A percentile compares a stretch with the other conserved stretches of the same genome.
Conservation (phyloP, 2,329 filamentous ascomycete genomes). For the Aureobasidium sp. region DNA sequence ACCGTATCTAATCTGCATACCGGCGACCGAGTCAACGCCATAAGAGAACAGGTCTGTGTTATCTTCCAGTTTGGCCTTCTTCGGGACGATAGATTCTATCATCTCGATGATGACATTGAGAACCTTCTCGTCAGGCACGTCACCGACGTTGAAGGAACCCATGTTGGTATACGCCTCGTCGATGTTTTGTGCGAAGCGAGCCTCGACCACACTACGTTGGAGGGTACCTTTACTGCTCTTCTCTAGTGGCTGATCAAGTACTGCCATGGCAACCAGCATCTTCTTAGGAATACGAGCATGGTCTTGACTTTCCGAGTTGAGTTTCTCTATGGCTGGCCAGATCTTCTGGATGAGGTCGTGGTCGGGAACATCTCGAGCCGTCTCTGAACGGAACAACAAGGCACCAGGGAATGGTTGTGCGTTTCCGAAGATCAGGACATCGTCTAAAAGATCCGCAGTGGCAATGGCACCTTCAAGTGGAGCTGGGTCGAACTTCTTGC, state of each 20-base stretch:
- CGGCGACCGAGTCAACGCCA: conserved; percentile 53
- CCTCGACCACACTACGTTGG: conserved; percentile 44
- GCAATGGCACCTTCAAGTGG: conserved; percentile 50
- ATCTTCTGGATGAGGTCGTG: conserved; percentile 34
- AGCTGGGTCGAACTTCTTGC: conserved; percentile 61
- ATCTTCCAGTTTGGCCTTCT: conserved; percentile 18
- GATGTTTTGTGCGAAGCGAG: conserved; percentile 40
- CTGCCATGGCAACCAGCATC: conserved; percentile 43
- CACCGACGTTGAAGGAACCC: conserved; percentile 13
- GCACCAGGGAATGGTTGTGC: conserved; percentile 47
- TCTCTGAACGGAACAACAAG: conserved; percentile 41
- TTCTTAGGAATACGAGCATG: conserved; percentile 43
- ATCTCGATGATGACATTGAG: conserved; percentile 23
- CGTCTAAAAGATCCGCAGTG: conserved; percentile 35
- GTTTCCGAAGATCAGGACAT: conserved; percentile 56
- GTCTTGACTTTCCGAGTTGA: conserved; percentile 42
- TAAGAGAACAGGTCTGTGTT: conserved; percentile 48
- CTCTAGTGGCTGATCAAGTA: conserved; percentile 31
- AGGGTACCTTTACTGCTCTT: conserved; percentile 59
- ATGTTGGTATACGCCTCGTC: conserved; percentile 34
- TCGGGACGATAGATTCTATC: conserved; percentile 19
- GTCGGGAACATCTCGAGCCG: conserved; percentile 22
- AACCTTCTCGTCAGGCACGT: conserved; percentile 27
- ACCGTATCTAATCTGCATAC: conserved; percentile 42
- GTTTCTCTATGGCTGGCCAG: conserved; percentile 35